phyloP scores from a whole-genome alignment of 2,329 filamentous ascomycete species.

The Pyricularia sp. region DNA sequence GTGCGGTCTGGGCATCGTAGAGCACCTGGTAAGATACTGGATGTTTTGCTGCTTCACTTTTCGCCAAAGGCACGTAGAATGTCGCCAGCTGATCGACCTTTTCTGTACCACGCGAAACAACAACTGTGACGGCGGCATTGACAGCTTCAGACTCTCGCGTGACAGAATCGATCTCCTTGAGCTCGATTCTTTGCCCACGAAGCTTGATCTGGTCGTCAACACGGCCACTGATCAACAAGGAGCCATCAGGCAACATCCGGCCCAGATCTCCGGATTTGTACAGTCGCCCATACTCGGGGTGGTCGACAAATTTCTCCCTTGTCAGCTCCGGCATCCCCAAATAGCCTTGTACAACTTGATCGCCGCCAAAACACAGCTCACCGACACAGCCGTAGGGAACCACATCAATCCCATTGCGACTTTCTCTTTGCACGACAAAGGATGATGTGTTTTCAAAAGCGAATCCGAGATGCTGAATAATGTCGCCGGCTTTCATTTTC shows the following conservation, averaged over 20 bases:
- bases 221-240: constrained; percentile 62
- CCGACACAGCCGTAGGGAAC: constrained; percentile 66
- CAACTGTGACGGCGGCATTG: constrained; percentile 53
- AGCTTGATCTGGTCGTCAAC: constrained; percentile 76
- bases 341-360: constrained; percentile 71
- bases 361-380: constrained; percentile 79
- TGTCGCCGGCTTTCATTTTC: constrained; percentile 45
- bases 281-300: constrained; percentile 59
- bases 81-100: constrained; percentile 48
- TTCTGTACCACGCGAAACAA: constrained; percentile 33
- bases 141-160: constrained; percentile 44
- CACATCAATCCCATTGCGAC: constrained; percentile 18
- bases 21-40: neutral
- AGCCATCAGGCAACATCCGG: constrained; percentile 67
- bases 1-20: constrained; percentile 18
- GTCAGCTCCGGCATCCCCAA: constrained; percentile 57
- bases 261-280: constrained; percentile 81
- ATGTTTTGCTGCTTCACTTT: neutral
- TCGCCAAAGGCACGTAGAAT: constrained; percentile 52
- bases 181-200: constrained; percentile 69
- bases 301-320: constrained; percentile 56
- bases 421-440: constrained; percentile 45
- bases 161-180: constrained; percentile 62
- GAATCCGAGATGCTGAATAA: constrained; percentile 67
- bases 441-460: constrained; percentile 68